phyloP scores from a whole-genome alignment of 1,284 basidiomycete species.

The Ceratobasidium sp. region DNA sequence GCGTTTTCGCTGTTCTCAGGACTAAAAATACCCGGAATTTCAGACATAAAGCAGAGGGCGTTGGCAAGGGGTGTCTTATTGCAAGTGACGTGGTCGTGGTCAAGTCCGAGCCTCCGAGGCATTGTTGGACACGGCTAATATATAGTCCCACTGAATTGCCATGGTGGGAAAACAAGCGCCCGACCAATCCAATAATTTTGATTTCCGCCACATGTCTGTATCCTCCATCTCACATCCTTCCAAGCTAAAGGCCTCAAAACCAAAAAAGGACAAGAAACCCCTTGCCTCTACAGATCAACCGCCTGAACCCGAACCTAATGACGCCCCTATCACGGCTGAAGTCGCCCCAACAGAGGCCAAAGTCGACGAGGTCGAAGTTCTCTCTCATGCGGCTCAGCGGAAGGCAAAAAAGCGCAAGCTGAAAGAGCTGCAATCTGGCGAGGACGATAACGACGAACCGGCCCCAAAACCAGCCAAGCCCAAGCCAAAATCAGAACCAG shows the following conservation, averaged over 20 bases:
- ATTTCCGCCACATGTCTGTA: slow-evolving; percentile 9
- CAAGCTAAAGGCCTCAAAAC: background rate
- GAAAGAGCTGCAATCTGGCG: slow-evolving; percentile 7
- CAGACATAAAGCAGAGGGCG: background rate
- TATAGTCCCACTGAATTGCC: background rate
- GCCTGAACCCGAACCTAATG: background rate
- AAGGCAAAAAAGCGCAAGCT: slow-evolving; percentile 42
- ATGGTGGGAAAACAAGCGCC: background rate
- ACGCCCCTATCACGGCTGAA: background rate
- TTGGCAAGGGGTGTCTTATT: background rate
- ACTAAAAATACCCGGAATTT: background rate
- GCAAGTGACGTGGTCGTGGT: background rate
- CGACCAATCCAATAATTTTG: slow-evolving; percentile 35
- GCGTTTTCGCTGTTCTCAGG: background rate
- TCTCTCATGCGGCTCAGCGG: slow-evolving; percentile 79
- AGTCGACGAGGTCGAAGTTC: slow-evolving; percentile 62
- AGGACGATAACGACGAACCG: background rate
- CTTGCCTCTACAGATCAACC: background rate
- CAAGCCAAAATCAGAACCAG: slow-evolving; percentile 61
- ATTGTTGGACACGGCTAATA: too few relatives aligned
- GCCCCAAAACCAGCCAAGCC: background rate
- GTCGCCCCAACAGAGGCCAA: slow-evolving; percentile 13
- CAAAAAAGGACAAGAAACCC: background rate
- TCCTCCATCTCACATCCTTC: background rate
- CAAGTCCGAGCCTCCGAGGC: background rate